A percentile compares a stretch with the other conserved stretches of the same genome.
These are phyloP conservation scores for Meyerozyma athensensis DNA, from an alignment of 1,139 yeast genomes.

Conservation along the genomic window DNA sequence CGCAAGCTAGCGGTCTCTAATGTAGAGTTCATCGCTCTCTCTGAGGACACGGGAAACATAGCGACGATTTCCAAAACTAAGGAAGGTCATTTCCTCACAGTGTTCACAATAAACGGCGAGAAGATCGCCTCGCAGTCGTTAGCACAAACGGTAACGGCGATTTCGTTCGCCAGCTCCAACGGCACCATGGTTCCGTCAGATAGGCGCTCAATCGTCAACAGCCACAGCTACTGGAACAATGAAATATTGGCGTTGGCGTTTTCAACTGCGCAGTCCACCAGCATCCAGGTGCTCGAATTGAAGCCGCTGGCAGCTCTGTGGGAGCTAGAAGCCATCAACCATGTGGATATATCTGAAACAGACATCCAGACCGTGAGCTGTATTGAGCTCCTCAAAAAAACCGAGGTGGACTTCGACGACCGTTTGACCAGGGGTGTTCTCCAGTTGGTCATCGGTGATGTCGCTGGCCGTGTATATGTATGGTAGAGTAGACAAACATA, in stretches of 20 bases:
- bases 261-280: conserved; percentile 9
- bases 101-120: conserved; percentile 57
- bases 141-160: conserved; percentile 12
- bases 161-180: conserved; percentile 33
- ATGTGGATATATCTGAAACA: conserved; percentile 13
- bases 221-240: conserved; percentile 37
- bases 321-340: conserved; percentile 18
- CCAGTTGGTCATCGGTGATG: conserved; percentile 33
- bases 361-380: conserved; percentile 1
- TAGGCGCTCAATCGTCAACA: conserved; percentile 18
- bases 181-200: conserved; percentile 24
- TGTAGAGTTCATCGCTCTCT: conserved; percentile 37
- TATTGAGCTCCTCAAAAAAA: conserved; percentile 23
- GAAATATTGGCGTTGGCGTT: conserved; percentile 29
- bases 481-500: conserved; percentile 9
- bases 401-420: conserved; percentile 34
- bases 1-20: conserved; percentile 28
- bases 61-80: conserved; percentile 26
- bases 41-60: conserved; percentile 54
- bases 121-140: conserved; percentile 7
- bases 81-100: conserved; percentile 18
- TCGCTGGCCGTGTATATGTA: conserved; percentile 33
- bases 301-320: conserved; percentile 18
- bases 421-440: conserved; percentile 31
- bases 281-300: conserved; percentile 25